phyloP scores from a whole-genome alignment of 2,329 filamentous ascomycete genomes.

The Trichoderma arundinaceum region DNA sequence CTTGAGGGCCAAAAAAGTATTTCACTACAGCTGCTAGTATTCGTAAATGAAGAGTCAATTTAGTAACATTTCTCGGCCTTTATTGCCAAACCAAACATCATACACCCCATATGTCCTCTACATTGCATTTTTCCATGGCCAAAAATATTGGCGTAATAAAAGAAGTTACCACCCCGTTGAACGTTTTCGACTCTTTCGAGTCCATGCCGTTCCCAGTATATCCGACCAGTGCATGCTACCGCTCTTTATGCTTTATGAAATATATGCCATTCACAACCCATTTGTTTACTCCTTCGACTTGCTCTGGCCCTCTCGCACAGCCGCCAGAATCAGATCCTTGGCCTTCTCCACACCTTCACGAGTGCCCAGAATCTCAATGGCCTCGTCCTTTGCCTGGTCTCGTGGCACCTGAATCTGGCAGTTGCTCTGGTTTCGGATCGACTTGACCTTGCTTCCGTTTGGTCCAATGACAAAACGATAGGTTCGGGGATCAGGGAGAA shows the following conservation, averaged over 20 bases:
- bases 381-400: slow-evolving; percentile 74
- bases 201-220: neutral
- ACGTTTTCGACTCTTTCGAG: neutral
- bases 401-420: slow-evolving; percentile 94
- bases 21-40: neutral
- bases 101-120: slow-evolving; percentile 13
- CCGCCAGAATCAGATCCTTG: slow-evolving; percentile 84
- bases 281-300: slow-evolving; percentile 42
- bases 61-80: neutral
- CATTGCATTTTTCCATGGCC: neutral
- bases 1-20: neutral
- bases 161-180: neutral
- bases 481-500: slow-evolving; percentile 85
- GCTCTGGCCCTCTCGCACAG: slow-evolving; percentile 68
- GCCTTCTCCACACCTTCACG: slow-evolving; percentile 84
- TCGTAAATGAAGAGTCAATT: neutral
- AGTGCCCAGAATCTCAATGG: slow-evolving; percentile 86
- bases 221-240: neutral
- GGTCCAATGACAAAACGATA: slow-evolving; percentile 91
- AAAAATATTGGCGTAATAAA: neutral
- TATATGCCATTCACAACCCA: neutral
- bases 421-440: slow-evolving; percentile 87
- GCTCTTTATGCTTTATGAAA: slow-evolving; percentile 13
- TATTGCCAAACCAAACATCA: neutral
- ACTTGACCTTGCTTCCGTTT: slow-evolving; percentile 88